Base-by-base conservation (phyloP, 305 asterid genomes). In the Solanum aculeatissimum region DNA sequence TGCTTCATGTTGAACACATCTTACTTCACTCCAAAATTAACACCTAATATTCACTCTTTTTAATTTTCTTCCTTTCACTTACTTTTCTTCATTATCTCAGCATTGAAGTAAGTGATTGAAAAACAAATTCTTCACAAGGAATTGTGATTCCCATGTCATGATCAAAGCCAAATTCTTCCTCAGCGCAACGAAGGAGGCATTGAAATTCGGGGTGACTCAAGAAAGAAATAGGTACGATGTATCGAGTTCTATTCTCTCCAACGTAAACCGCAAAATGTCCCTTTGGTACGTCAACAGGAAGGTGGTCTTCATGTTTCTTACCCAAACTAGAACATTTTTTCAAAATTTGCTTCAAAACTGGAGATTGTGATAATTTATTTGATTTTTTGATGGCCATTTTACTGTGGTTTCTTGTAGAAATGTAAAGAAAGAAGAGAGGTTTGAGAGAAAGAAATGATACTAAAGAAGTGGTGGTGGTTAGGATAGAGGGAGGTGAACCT, bases 201-300 rank as follows among this genome's bases (percentile, higher is more conserved):
- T 94, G 98, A 81, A 95, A 95, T 86, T 90, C 93, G 0, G 95
- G 95, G 60, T 92, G 97, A 35, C 85, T 90, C 43, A 95, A 80
- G 47, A 92, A 90, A 0, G 98, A 95, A 43, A 93, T 91, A 21
- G 97, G 98, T 0, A 94, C 92, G 35, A 95, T 90, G 84, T 92
- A 91, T 87, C 97, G 83, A 85, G 84, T 91, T 23, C 98, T 83
- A 10, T 93, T 93, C 49, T 95, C 91, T 9, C 98, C 98, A 0
- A 95, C 97, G 85, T 95, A 95, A 1, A 95, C 97, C 2, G 97
- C 92, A 45, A 95, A 95, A 82, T 95, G 98, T 0, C 98, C 98
- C 81, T 92, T 93, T 0, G 98, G 98, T 2, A 94, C 98, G 83
- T 95, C 98, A 9, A 81, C 13, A 0, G 98, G 98, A 6, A 85